Evolutionary conservation across 2,329 filamentous ascomycete species (phyloP), one percentile per base, ranked within the genome.

Genomic region (Davidsoniella neocaledoniae): DNA sequence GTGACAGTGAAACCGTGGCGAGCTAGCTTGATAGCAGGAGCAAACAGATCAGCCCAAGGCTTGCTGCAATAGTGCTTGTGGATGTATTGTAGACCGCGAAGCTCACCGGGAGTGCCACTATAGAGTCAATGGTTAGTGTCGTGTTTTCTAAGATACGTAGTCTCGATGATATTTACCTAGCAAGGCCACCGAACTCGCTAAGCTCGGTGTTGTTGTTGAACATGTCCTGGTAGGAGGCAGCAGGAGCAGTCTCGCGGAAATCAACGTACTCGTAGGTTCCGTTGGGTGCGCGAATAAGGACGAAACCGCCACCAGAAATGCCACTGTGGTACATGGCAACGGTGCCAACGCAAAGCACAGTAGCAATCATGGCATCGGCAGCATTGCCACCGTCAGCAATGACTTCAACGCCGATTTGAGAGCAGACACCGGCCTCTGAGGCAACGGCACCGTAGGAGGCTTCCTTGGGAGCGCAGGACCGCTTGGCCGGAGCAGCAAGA

Each of bases 241-340:
- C 83, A 1, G 87, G 86, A 0, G 87, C 87, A 0, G 77, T 85
- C 63, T 94, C 87, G 14, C 87, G 73, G 61, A 91, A 94, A 61
- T 94, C 86, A 55, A 94, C 77, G 55, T 78, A 83, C 57, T 93
- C 85, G 59, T 86, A 90, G 7, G 66, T 65, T 4, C 81, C 81
- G 54, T 83, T 73, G 4, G 72, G 63, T 2, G 70, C 65, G 53
- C 80, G 72, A n/a, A 88, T 71, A 2, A 87, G 68, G 72, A 83
- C 76, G 63, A 91, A 91, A 1, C 86, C 85, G 12, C 85, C 85
- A 3, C 86, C 85, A 5, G 81, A 83, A 51, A 90, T 76, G 4
- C 84, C 84, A 55, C 65, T 68, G 58, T 83, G 79, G 54, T 81
- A 79, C 76, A 81, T 80, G 43, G 67, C 75, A 37, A 77, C 66